Base-by-base conservation (phyloP, 1,139 yeast species). In the Geotrichum histeridarum region DNA sequence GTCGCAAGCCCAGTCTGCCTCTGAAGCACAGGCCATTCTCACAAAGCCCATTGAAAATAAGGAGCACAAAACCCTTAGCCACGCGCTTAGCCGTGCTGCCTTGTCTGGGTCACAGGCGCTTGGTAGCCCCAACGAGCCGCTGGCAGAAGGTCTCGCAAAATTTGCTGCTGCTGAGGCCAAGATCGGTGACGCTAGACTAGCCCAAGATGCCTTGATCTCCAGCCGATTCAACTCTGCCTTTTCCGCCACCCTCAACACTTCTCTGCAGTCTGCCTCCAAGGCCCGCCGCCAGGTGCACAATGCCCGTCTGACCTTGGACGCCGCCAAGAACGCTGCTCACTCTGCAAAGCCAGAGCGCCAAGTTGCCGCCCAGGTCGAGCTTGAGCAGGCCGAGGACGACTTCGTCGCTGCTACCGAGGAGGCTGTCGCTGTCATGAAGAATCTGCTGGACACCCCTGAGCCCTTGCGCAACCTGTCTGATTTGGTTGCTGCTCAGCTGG, bases 331-430 rank as follows among this genome's bases (percentile, higher is more conserved):
- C 36, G 77, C 84, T 59, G 77, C 88, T 60, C 81, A 80, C 65
- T 77, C 81, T 63, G 83, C 90, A 32, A 80, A 77, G 65, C 91
- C 95, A 3, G 83, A 83, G 61, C 83, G 83, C 67, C 86, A 84
- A 65, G 87, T 89, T 7, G 83, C 83, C 55, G 80, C 87, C 59
- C 77, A 93, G 62, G 86, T 84, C 50, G 80, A 83, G 59, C 84
- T 88, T 79, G 96, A 89, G 69, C 82, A 84, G 61, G 84, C 91
- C 45, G 95, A 89, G 71, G 96, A 89, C 65, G 94, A 86, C 64
- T 88, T 89, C 69, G 95, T 94, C 47, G 88, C 87, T 62, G 86
- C 93, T 18, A 91, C 90, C 37, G 96, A 89, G 71, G 95, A 86
- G 67, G 95, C 96, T 36, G 89, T 87, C 53, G 77, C 83, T 51